Conservation (phyloP, 768 basidiomycete species). For the Lactarius hengduanensis region DNA sequence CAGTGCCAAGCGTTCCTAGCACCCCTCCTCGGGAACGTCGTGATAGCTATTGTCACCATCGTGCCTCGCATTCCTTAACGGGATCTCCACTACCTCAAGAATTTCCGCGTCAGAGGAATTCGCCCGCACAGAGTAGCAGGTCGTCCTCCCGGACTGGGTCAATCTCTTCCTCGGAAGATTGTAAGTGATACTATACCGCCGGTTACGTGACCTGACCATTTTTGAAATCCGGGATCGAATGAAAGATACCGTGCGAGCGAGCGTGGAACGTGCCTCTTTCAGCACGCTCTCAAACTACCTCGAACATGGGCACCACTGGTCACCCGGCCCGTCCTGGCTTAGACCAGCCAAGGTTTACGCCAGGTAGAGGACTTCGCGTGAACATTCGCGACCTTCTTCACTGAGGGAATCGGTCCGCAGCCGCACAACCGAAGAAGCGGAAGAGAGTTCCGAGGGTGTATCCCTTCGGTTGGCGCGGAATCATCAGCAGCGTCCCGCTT, state of each 20-base stretch:
- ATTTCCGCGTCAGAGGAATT: constrained; percentile 21
- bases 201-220: neutral
- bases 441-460: constrained; percentile 1
- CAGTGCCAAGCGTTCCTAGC: constrained; percentile 10
- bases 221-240: constrained; percentile 34
- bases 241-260: constrained; percentile 42
- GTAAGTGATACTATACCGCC: constrained; percentile 17
- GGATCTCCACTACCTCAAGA: constrained; percentile 27
- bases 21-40: constrained; percentile 25
- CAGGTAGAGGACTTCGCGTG: constrained; percentile 13
- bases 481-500: neutral
- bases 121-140: constrained; percentile 20
- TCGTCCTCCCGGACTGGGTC: constrained; percentile 23
- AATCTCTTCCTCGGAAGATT: constrained; percentile 24
- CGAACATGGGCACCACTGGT: constrained; percentile 35
- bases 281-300: constrained; percentile 38
- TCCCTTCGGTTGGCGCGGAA: constrained; percentile 3
- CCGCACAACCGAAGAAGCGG: constrained; percentile 12
- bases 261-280: constrained; percentile 48
- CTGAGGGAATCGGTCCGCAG: constrained; percentile 23
- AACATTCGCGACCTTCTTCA: constrained; percentile 19
- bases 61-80: constrained; percentile 27
- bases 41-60: constrained; percentile 29
- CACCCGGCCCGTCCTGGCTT: constrained; percentile 34
- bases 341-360: constrained; percentile 6